Conservation (phyloP, 345 rosid species). For the Hevea brasiliensis region DNA sequence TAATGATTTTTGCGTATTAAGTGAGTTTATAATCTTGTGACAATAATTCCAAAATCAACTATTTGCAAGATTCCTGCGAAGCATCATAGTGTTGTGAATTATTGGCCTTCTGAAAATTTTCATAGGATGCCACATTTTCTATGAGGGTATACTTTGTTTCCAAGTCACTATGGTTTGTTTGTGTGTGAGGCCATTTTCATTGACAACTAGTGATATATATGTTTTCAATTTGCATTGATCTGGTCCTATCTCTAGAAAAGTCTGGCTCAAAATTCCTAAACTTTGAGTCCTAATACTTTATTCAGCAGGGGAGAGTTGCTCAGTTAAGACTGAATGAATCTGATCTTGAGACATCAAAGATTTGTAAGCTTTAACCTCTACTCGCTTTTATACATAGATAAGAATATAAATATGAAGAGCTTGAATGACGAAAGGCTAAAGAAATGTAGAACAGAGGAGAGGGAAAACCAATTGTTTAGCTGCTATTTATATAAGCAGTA, state of each 20-base stretch:
- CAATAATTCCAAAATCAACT: constrained; percentile 10
- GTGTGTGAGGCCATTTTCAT: neutral
- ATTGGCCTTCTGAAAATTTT: neutral
- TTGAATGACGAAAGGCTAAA: neutral
- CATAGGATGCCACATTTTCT: too few species aligned
- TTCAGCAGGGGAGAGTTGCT: neutral
- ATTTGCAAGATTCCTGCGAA: neutral
- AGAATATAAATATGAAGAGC: neutral
- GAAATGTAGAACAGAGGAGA: neutral
- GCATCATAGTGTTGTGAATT: constrained; percentile 4
- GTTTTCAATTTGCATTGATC: neutral
- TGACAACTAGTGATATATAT: neutral
- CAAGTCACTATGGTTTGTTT: neutral
- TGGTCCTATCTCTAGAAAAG: too few species aligned
- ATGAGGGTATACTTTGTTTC: neutral
- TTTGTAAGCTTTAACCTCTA: neutral
- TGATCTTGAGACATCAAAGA: neutral
- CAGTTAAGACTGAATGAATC: neutral
- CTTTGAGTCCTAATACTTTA: neutral
- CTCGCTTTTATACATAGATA: neutral
- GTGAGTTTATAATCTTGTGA: neutral
- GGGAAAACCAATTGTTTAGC: too few species aligned
- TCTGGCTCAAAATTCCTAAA: neutral
- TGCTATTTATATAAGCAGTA: too few species aligned
- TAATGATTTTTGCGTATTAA: constrained; percentile 5